phyloP scores from a whole-genome alignment of 371 early-diverging fungal genomes.

The Dichotomocladium elegans region DNA sequence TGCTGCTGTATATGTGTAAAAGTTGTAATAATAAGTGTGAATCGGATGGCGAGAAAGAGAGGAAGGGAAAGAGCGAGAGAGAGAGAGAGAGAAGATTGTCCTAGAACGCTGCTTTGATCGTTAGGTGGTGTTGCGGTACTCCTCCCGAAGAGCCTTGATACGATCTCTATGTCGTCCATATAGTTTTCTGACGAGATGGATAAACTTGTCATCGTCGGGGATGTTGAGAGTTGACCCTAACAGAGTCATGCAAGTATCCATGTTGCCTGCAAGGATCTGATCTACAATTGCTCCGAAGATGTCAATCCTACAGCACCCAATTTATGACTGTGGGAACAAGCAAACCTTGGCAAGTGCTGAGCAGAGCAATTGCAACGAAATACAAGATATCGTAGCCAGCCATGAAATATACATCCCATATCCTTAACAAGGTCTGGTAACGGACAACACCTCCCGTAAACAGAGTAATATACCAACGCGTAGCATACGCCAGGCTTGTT shows the following conservation, averaged over 20 bases:
- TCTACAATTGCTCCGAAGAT: constrained; percentile 16
- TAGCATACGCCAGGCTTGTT: constrained; percentile 51
- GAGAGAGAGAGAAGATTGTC: too few relatives aligned
- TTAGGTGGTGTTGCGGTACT: too few relatives aligned
- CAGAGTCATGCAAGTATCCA: constrained; percentile 51
- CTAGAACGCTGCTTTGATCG: too few relatives aligned
- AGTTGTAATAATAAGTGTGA: too few relatives aligned
- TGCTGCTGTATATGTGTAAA: too few relatives aligned
- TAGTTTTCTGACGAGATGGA: constrained; percentile 37
- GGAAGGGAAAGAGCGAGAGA: too few relatives aligned
- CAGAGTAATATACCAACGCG: constrained; percentile 65
- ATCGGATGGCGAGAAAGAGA: too few relatives aligned
- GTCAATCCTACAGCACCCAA: background rate
- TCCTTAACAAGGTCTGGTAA: constrained; percentile 53
- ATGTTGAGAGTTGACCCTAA: constrained; percentile 51
- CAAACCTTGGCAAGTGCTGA: constrained; percentile 55
- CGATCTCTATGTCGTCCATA: constrained; percentile 18
- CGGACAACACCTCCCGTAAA: constrained; percentile 58
- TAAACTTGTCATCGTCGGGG: constrained; percentile 47
- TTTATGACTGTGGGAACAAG: too few relatives aligned
- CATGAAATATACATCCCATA: constrained; percentile 61
- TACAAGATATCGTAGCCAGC: constrained; percentile 58
- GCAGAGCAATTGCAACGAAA: constrained; percentile 52
- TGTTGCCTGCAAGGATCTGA: constrained; percentile 30
- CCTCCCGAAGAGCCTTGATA: background rate